Evolutionary conservation across 306 rosid genomes (phyloP), one percentile per base, ranked within the genome.

Genomic region (Vigna nakashimae): DNA sequence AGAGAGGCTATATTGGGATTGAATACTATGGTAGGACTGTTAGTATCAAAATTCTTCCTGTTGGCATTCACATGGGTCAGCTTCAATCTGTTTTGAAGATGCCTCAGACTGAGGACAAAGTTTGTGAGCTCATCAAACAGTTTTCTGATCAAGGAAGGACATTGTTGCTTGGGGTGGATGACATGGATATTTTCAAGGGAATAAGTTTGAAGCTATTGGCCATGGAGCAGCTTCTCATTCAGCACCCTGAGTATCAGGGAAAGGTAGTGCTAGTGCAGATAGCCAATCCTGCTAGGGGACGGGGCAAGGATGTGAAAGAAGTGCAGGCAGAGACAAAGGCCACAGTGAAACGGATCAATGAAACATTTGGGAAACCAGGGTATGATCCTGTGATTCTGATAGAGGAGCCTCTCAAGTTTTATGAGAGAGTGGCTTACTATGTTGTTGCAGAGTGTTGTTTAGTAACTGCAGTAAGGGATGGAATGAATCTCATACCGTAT

Each of bases 151-250:
- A 46, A 79, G 56, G 93, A 0, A 74, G 76, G 53, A 81, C 76
- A 67, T n/a, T 81, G 84, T 36, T 81, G 66, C 81, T 94, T 86
- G 53, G 97, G 84, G 96, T 92, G n/a, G 97, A 92, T 79, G 97
- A 92, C 87, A 92, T 92, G 97, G 97, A 92, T 69, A 90, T 90
- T 20, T 92, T 92, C 26, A 90, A 92, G 82, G 97, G 97, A 40
- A 92, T 92, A 56, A 90, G 90, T 82, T 62, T 92, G 84, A 92
- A 92, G 90, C 85, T 92, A 20, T 82, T 90, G 88, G 97, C 97
- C 17, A 90, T 92, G 96, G 97, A 90, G 76, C 96, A 92, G 69
- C 90, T 90, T 71, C 96, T 92, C 36, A 56, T 76, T 60, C 93
- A 88, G 84, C 89, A 93, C 38, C 89, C 91, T 0, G 94, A 86